A percentile compares a stretch with the other conserved stretches of the same genome.
phyloP scores from a whole-genome alignment of 176 grass and related monocot genomes.

The Alloteropsis semialata region DNA sequence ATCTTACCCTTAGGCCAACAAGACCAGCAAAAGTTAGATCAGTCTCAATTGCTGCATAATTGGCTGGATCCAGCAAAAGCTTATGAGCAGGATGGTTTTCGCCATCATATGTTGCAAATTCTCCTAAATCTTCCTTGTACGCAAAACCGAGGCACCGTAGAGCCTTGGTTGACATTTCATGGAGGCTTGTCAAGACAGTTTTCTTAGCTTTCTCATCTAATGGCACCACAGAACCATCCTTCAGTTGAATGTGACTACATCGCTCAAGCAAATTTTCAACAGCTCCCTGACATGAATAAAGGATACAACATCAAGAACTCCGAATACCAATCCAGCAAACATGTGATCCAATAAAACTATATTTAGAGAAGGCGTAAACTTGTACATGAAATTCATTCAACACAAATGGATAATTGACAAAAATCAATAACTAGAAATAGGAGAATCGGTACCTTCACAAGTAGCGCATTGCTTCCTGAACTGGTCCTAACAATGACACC shows the following conservation, averaged over 20 bases:
- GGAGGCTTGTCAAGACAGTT: slow-evolving; percentile 59
- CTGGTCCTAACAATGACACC: slow-evolving; percentile 66
- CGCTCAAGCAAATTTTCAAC: slow-evolving; percentile 92
- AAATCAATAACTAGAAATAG: neutral
- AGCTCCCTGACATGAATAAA: slow-evolving; percentile 70
- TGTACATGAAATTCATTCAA: neutral
- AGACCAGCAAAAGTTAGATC: slow-evolving; percentile 80
- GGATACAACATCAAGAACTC: slow-evolving; percentile 19
- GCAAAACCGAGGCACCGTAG: slow-evolving; percentile 98
- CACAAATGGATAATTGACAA: neutral
- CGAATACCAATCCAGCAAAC: neutral
- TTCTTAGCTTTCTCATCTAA: slow-evolving; percentile 73
- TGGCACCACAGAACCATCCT: slow-evolving; percentile 65
- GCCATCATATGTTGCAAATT: slow-evolving; percentile 86
- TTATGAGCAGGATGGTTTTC: slow-evolving; percentile 96
- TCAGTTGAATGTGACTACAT: slow-evolving; percentile 74
- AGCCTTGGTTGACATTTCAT: slow-evolving; percentile 84
- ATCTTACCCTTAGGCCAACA: slow-evolving; percentile 78
- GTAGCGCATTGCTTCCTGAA: slow-evolving; percentile 70
- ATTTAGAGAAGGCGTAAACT: neutral
- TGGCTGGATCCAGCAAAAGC: slow-evolving; percentile 85
- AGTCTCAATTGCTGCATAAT: slow-evolving; percentile 83
- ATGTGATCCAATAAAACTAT: neutral
- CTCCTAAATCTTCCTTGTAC: slow-evolving; percentile 76
- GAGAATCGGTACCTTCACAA: slow-evolving; percentile 64